These are phyloP conservation scores for Xylaria sp. DNA, from an alignment of 495 filamentous ascomycete species.

Conservation along the genomic window DNA sequence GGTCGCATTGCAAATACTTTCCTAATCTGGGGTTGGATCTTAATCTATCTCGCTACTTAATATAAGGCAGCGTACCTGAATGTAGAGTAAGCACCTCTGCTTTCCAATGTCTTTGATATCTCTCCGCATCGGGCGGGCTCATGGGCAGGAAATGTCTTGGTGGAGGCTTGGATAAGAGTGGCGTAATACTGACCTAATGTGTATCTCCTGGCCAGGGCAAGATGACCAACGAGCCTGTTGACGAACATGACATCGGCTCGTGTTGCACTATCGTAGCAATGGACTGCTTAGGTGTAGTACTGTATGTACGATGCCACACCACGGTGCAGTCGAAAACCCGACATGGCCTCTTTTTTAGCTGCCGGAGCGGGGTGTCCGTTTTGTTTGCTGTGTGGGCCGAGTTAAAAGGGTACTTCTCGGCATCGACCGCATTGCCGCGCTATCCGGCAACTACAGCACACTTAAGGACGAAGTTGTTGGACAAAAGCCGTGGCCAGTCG, in stretches of 20 bases:
- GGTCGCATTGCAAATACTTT: not conserved
- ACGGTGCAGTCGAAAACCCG: not conserved
- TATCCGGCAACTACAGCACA: constrained; percentile 12
- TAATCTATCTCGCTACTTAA: not conserved
- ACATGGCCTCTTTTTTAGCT: constrained; percentile 5
- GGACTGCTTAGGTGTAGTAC: constrained; percentile 1
- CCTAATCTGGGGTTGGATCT: not conserved
- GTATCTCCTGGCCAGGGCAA: not conserved
- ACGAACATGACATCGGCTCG: not conserved
- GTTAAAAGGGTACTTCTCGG: not conserved
- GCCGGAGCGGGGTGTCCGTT: constrained; percentile 9
- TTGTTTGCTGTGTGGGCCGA: not conserved
- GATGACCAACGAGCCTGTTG: not conserved
- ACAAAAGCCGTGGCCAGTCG: constrained; percentile 1
- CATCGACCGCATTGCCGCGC: constrained; percentile 17
- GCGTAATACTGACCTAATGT: constrained; percentile 6
- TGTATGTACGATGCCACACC: not conserved
- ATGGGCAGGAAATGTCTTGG: not conserved
- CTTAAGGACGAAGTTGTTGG: not conserved
- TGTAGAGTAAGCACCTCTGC: constrained; percentile 15
- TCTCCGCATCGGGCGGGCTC: not conserved
- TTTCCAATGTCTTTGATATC: not conserved
- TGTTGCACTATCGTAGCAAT: not conserved
- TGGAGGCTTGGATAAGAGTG: constrained; percentile 8
- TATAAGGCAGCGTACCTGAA: not conserved